Base-by-base conservation (phyloP, 805 yeast genomes). In the Ogataea nakhonphanomensis region DNA sequence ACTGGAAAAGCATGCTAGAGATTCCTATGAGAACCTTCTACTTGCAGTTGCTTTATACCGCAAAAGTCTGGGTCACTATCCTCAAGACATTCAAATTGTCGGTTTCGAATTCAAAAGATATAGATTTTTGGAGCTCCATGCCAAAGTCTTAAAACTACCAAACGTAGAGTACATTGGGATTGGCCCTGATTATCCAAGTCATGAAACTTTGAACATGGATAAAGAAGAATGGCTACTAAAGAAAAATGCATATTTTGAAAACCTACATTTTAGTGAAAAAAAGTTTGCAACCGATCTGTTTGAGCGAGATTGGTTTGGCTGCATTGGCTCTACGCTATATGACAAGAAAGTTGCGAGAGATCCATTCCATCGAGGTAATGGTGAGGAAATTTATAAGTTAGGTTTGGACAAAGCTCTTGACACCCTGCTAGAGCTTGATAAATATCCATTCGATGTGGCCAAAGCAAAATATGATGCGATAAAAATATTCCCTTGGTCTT, bases 1-100 rank as follows among this genome's bases (percentile, higher is more conserved):
- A 5, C 62, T 79, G 1, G 95, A 86, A 53, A 90, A 83, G 49
- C 81, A 59, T 56, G 88, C 95, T 0, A 63, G 87, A 28, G 95
- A 86, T 58, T 84, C 93, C 1, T 81, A 81, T 55, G 95, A 86
- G 54, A 86, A 86, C 58, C 73, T 85, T 5, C 44, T 84, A 3
- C 84, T 77, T 57, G 76, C 83, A 48, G 48, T 82, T 2, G 66
- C 74, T 25, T 62, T 78, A 37, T 84, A 70, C 54, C 57, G 71
- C 23, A 78, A 80, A 47, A 44, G 70, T 2, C 56, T 63, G 3
- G 65, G 69, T 0, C 15, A 7, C 1, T 81, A 72, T 45, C 95
- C 95, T 0, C 31, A 50, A 0, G 48, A 48, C 2, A 64, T 85
- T 3, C 74, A 78, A 0, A 69, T 87, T 3, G 74, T 79, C 3